Conservation (phyloP, 306 rosid genomes). For the Cicer yamashitae region DNA sequence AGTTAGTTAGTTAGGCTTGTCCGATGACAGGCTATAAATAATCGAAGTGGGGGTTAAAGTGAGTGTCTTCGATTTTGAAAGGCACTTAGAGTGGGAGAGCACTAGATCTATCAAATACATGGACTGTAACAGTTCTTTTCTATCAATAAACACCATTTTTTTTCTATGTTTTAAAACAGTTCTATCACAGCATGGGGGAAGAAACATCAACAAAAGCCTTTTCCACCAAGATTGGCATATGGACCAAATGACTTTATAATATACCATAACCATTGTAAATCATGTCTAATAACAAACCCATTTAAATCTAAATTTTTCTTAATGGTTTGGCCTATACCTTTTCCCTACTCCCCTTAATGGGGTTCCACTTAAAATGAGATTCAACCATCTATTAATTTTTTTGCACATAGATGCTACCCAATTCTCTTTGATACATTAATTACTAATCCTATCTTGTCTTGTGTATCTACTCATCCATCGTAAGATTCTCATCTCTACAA, state of each 20-base stretch:
- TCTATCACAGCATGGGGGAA: neutral
- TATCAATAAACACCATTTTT: no score
- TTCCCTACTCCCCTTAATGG: neutral
- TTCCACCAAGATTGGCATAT: neutral
- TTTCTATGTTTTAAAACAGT: no score
- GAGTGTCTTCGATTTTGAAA: no score
- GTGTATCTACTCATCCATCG: neutral
- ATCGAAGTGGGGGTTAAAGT: no score
- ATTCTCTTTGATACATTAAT: neutral
- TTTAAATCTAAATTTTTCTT: neutral
- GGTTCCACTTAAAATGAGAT: neutral
- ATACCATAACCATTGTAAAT: neutral
- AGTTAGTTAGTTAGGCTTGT: neutral
- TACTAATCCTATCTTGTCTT: constrained; percentile 2
- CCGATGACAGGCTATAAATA: no score
- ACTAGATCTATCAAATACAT: no score
- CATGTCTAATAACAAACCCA: neutral
- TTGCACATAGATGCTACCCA: constrained; percentile 5
- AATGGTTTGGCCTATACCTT: neutral
- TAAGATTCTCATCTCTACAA: neutral
- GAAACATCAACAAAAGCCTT: constrained; percentile 9
- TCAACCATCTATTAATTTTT: neutral
- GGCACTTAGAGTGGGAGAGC: no score
- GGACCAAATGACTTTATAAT: neutral
- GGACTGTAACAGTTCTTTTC: no score